Evolutionary conservation across 306 rosid species (phyloP).

Genomic region (Crotalaria pallida): DNA sequence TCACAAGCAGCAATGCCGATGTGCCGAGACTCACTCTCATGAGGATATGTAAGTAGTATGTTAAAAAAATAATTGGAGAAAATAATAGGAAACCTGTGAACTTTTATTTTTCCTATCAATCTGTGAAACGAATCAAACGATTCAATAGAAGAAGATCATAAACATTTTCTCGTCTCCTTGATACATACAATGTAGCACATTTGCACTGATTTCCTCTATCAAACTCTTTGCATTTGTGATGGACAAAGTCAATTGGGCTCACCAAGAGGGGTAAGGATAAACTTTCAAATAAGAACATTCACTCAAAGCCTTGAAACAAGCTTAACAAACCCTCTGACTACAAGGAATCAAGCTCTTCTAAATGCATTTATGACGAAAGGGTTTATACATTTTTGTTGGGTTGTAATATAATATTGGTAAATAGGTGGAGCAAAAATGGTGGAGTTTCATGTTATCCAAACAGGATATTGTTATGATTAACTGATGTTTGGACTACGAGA

Average conservation of each 20-base stretch:
- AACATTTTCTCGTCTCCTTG: neutral
- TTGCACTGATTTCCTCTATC: conserved; percentile 5
- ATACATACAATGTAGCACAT: neutral
- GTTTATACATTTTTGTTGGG: neutral
- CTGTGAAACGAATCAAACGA: neutral
- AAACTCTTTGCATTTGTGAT: conserved; percentile 8
- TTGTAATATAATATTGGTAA: neutral
- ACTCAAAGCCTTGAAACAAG: neutral
- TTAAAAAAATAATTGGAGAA: neutral
- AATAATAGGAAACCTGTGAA: neutral
- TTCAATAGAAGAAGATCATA: neutral
- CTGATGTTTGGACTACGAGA: neutral
- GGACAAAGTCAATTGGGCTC: neutral
- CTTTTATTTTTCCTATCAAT: neutral
- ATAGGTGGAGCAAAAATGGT: neutral
- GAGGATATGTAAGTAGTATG: neutral
- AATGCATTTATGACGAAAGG: neutral
- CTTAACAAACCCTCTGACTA: neutral
- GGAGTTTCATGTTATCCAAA: neutral
- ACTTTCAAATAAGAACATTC: neutral
- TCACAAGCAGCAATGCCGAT: no score
- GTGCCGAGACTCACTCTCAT: no score
- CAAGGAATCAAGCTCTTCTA: neutral
- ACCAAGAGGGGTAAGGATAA: neutral
- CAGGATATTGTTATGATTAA: neutral